Percentiles rank a stretch among this genome's conserved stretches.
Conservation (phyloP, 2,329 filamentous ascomycete genomes). For the Plenodomus lindquistii region DNA sequence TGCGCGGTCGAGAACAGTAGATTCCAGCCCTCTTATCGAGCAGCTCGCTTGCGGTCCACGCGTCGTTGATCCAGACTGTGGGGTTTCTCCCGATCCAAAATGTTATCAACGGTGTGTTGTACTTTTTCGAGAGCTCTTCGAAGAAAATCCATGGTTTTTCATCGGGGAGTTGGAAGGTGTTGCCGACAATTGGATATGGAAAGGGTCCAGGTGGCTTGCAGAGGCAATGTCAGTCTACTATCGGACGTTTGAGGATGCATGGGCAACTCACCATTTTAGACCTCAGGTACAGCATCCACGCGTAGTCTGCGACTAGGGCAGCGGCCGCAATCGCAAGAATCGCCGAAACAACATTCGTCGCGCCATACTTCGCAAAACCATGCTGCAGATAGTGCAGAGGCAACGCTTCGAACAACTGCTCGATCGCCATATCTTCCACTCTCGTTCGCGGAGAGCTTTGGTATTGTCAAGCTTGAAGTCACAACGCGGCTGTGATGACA, state of each 20-base stretch:
- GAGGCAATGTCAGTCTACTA: no score
- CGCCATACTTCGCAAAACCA: slow-evolving; percentile 36
- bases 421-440: slow-evolving; percentile 29
- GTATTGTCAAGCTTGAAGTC: not conserved
- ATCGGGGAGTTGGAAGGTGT: slow-evolving; percentile 59
- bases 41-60: slow-evolving; percentile 56
- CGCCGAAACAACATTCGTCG: slow-evolving; percentile 24
- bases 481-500: not conserved
- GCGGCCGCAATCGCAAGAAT: slow-evolving; percentile 26
- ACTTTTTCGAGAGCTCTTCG: slow-evolving; percentile 56
- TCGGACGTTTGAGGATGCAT: not conserved
- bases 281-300: slow-evolving; percentile 55
- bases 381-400: slow-evolving; percentile 36
- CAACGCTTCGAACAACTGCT: slow-evolving; percentile 33
- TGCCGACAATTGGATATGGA: slow-evolving; percentile 59
- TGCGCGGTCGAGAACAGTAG: slow-evolving; percentile 56
- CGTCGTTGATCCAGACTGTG: slow-evolving; percentile 51
- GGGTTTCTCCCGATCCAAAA: slow-evolving; percentile 56
- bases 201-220: slow-evolving; percentile 58
- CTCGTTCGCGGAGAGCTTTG: not conserved
- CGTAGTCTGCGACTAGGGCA: slow-evolving; percentile 49
- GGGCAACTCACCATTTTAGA: slow-evolving; percentile 49
- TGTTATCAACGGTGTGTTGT: slow-evolving; percentile 57
- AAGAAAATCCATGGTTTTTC: slow-evolving; percentile 63
- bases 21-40: slow-evolving; percentile 57